Evolutionary conservation across 1,284 basidiomycete species (phyloP).

Genomic region (Cryptococcus deneoformans): DNA sequence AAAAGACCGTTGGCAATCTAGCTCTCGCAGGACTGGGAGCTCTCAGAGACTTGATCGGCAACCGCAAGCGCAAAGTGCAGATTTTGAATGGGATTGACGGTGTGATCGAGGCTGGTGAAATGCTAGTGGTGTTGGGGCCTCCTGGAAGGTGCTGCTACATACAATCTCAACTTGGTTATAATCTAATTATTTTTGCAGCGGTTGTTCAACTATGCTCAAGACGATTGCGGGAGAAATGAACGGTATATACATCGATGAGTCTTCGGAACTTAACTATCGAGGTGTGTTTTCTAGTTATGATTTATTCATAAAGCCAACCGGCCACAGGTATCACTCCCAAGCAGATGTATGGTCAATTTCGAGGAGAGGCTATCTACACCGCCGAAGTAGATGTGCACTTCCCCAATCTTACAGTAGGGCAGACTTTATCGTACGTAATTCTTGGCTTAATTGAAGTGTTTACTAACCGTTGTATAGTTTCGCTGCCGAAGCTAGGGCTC

Average conservation of each 20-base stretch:
- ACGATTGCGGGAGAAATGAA: slow-evolving; percentile 57
- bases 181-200: slow-evolving; percentile 38
- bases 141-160: slow-evolving; percentile 54
- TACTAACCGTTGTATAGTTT: slow-evolving; percentile 17
- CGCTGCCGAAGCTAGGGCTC: slow-evolving; percentile 40
- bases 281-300: slow-evolving; percentile 20
- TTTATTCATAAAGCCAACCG: not conserved
- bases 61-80: slow-evolving; percentile 50
- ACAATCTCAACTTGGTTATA: not conserved
- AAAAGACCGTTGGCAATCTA: slow-evolving; percentile 54
- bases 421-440: slow-evolving; percentile 48
- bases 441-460: slow-evolving; percentile 10
- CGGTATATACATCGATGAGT: slow-evolving; percentile 51
- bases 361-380: slow-evolving; percentile 52
- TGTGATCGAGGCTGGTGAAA: slow-evolving; percentile 53
- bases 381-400: slow-evolving; percentile 56
- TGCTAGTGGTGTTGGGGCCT: slow-evolving; percentile 58
- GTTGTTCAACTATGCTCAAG: slow-evolving; percentile 61
- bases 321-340: slow-evolving; percentile 43
- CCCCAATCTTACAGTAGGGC: slow-evolving; percentile 54
- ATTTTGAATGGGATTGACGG: slow-evolving; percentile 54
- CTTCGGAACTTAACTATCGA: slow-evolving; percentile 47
- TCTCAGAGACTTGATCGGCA: slow-evolving; percentile 41
- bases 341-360: slow-evolving; percentile 46
- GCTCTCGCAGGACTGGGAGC: slow-evolving; percentile 42